Evolutionary conservation across 2,329 filamentous ascomycete genomes (phyloP).

Genomic region (Pseudocercospora eumusae): DNA sequence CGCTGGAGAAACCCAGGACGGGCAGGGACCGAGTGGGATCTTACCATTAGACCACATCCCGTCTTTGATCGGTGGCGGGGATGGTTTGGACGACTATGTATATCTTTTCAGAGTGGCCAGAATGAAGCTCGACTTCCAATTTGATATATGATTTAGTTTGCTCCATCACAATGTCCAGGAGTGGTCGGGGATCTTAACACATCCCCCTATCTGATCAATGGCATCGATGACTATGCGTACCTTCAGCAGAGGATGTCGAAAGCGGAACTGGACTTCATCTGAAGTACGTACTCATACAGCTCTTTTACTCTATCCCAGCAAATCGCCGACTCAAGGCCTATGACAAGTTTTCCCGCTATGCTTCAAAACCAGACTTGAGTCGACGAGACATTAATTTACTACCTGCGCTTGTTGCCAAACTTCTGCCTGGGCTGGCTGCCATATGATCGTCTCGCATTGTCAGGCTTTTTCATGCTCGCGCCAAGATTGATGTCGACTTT

Average conservation of each 20-base stretch:
- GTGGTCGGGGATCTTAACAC: not conserved
- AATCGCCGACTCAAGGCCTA: not conserved
- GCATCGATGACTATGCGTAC: not conserved
- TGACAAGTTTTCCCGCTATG: not conserved
- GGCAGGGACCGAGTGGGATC: no score
- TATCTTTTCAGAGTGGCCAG: no score
- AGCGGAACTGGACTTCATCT: not conserved
- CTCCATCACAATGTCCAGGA: no score
- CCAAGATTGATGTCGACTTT: conserved; percentile 77
- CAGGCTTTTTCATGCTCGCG: conserved; percentile 72
- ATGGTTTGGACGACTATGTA: no score
- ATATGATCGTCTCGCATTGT: conserved; percentile 71
- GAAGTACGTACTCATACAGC: not conserved
- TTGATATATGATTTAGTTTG: no score
- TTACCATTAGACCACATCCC: no score
- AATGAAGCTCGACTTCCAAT: no score
- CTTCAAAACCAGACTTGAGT: not conserved
- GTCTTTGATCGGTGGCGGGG: no score
- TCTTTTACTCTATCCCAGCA: not conserved
- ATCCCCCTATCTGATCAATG: not conserved
- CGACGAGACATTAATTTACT: conserved; percentile 3
- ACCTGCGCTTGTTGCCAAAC: conserved; percentile 19
- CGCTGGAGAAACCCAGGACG: no score
- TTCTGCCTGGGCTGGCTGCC: conserved; percentile 74
- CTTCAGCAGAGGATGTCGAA: not conserved